phyloP scores from a whole-genome alignment of 495 filamentous ascomycete species.

The Symbiotaphrina buchneri region DNA sequence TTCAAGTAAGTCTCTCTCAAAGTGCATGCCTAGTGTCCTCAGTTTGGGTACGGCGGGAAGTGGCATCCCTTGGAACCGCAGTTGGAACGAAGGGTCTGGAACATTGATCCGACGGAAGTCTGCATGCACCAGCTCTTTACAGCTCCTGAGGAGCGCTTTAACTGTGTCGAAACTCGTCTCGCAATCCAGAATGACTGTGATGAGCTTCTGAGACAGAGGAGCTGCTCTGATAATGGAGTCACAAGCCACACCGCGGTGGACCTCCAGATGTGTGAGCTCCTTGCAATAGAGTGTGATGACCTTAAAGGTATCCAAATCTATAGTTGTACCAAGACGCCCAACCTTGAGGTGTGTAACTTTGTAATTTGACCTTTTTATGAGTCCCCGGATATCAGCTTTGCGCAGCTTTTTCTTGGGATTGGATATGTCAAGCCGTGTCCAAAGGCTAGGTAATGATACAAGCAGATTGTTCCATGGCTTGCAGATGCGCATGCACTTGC shows the following conservation, averaged over 20 bases:
- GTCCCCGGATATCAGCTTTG: background rate
- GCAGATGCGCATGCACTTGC: constrained; percentile 3
- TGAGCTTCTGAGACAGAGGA: background rate
- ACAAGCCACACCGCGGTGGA: background rate
- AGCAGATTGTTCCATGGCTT: constrained; percentile 3
- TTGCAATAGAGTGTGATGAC: background rate
- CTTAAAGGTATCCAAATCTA: background rate
- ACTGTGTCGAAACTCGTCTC: background rate
- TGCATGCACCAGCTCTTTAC: background rate
- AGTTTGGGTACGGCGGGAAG: background rate
- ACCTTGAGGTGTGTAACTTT: background rate
- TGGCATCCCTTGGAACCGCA: background rate
- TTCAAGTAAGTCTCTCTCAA: background rate
- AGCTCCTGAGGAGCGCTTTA: background rate
- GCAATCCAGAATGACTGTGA: background rate
- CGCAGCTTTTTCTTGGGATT: background rate
- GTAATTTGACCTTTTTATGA: background rate
- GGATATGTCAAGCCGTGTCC: constrained; percentile 2
- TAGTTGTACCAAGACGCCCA: background rate
- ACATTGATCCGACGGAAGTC: constrained; percentile 1
- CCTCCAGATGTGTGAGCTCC: constrained; percentile 1
- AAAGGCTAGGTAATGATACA: background rate
- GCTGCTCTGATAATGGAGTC: background rate
- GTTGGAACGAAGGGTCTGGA: too few relatives aligned
- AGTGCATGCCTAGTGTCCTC: background rate